phyloP scores from a whole-genome alignment of 2,329 filamentous ascomycete genomes.

The Blumeriella jaapii region DNA sequence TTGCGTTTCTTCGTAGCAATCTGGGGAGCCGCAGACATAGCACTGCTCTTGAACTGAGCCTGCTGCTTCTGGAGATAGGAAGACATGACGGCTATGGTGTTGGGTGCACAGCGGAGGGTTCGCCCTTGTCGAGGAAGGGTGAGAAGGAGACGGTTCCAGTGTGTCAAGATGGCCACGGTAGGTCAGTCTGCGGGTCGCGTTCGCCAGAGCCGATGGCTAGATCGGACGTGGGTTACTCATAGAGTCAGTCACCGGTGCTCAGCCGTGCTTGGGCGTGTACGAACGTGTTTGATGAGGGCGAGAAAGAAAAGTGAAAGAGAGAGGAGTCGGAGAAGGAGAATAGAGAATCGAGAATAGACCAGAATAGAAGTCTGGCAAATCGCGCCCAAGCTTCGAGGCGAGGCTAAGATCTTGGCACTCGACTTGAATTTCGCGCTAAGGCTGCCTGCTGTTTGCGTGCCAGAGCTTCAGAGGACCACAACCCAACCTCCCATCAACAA shows the following conservation, averaged over 20 bases:
- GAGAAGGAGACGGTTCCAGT: background rate
- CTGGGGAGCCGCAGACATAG: conserved; percentile 52
- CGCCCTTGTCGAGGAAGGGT: background rate
- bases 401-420: conserved; percentile 1
- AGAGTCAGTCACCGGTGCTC: too few species aligned
- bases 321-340: too few species aligned
- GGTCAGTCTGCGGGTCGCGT: background rate
- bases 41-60: conserved; percentile 48
- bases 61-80: conserved; percentile 53
- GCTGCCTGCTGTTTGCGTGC: conserved; percentile 1
- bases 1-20: conserved; percentile 41
- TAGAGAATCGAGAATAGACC: background rate
- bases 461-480: conserved; percentile 2
- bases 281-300: too few species aligned
- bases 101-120: background rate
- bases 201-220: conserved; percentile 1
- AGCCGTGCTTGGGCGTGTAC: too few species aligned
- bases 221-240: background rate
- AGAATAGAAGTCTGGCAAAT: too few species aligned
- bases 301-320: too few species aligned
- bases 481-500: background rate
- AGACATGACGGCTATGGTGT: conserved; percentile 37
- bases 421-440: background rate
- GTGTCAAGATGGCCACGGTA: background rate
- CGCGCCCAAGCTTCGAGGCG: too few species aligned